Percentiles rank a stretch among this genome's conserved stretches.
Conservation (phyloP, 768 basidiomycete genomes). For the Mycena sanguinolenta region DNA sequence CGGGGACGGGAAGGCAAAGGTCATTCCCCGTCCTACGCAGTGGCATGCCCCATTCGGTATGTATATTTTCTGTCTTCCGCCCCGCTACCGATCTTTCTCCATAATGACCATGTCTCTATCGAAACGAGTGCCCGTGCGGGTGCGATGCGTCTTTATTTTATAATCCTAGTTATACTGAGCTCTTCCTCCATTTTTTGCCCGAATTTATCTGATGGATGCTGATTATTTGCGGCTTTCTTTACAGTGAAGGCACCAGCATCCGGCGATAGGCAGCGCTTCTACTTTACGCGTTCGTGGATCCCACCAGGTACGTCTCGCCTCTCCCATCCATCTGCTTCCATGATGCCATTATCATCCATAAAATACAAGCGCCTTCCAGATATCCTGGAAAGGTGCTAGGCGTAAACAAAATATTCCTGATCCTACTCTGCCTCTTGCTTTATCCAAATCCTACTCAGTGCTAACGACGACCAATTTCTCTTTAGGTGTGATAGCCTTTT, state of each 20-base stretch:
- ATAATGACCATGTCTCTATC: too few species aligned
- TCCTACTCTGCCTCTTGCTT: background rate
- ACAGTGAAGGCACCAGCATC: background rate
- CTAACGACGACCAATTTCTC: background rate
- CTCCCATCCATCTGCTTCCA: background rate
- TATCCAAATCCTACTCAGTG: background rate
- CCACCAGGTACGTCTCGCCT: constrained; percentile 3
- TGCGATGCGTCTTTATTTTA: constrained; percentile 20
- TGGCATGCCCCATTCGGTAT: too few species aligned
- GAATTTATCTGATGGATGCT: background rate
- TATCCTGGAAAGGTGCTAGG: constrained; percentile 13
- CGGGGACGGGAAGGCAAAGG: too few species aligned
- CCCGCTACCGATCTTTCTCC: too few species aligned
- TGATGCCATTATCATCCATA: constrained; percentile 32
- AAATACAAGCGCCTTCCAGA: too few species aligned
- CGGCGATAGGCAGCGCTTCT: too few species aligned
- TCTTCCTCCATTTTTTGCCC: background rate
- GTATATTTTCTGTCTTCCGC: too few species aligned
- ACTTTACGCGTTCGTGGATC: too few species aligned
- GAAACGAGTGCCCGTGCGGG: constrained; percentile 15
- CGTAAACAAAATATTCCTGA: constrained; percentile 28
- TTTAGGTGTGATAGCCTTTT: too few species aligned
- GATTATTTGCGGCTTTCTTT: background rate
- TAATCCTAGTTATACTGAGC: constrained; percentile 49
- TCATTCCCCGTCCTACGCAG: too few species aligned